Evolutionary conservation across 2,329 filamentous ascomycete genomes (phyloP).

Genomic region (Monilinia vaccinii-corymbosi): DNA sequence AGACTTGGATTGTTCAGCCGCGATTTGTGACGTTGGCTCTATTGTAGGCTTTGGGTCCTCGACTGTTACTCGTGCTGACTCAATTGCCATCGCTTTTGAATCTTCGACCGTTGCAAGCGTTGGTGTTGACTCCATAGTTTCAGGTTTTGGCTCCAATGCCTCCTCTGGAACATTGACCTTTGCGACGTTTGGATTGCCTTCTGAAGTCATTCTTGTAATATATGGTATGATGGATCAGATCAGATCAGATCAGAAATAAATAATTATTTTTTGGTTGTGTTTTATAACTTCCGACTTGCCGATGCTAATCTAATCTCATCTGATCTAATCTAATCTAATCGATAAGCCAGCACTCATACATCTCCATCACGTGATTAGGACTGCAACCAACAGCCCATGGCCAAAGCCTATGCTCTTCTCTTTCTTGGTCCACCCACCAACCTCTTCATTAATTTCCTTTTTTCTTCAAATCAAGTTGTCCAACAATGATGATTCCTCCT

Average conservation of each 20-base stretch:
- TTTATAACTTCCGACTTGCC: not conserved
- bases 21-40: not conserved
- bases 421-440: conserved; percentile 4
- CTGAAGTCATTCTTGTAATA: not conserved
- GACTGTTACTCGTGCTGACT: not conserved
- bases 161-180: not conserved
- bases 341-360: not conserved
- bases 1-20: not conserved
- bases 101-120: not conserved
- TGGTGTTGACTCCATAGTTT: not conserved
- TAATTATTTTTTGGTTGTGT: not conserved
- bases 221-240: too few relatives aligned
- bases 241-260: too few relatives aligned
- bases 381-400: too few relatives aligned
- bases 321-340: not conserved
- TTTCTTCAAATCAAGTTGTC: not conserved
- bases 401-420: too few relatives aligned
- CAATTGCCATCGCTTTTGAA: not conserved
- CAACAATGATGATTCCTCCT: too few relatives aligned
- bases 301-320: not conserved
- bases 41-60: not conserved
- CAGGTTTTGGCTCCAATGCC: not conserved
- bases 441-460: conserved; percentile 10
- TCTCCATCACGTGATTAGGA: not conserved
- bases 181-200: not conserved